Evolutionary conservation across 2,329 filamentous ascomycete species (phyloP).

Genomic region (Neophaeococcomyces aloes): DNA sequence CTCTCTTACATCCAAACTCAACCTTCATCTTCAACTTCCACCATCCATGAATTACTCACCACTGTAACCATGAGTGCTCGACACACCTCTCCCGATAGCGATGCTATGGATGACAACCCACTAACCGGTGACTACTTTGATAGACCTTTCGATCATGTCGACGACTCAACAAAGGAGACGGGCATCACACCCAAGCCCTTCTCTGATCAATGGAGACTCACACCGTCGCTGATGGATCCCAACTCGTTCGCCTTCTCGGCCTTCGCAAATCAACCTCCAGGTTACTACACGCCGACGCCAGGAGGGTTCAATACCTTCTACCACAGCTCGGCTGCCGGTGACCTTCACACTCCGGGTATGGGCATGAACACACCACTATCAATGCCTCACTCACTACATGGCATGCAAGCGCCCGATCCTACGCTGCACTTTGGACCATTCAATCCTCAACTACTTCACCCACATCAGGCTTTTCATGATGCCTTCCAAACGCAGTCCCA

Average conservation of each 20-base stretch:
- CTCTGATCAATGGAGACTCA: constrained; percentile 77
- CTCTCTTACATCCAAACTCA: constrained; percentile 3
- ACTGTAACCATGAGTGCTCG: constrained; percentile 14
- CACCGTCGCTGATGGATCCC: constrained; percentile 77
- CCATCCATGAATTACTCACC: constrained; percentile 4
- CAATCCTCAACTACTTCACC: constrained; percentile 40
- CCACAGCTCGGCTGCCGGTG: constrained; percentile 64
- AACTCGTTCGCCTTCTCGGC: constrained; percentile 69
- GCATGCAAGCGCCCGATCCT: constrained; percentile 49
- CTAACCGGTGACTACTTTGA: constrained; percentile 16
- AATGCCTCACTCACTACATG: constrained; percentile 56
- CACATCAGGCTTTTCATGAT: constrained; percentile 15
- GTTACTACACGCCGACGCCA: constrained; percentile 81
- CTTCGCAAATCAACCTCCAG: constrained; percentile 68
- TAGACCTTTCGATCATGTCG: constrained; percentile 33
- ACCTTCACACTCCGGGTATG: constrained; percentile 73
- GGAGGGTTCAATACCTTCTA: constrained; percentile 71
- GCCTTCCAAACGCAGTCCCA: constrained; percentile 8
- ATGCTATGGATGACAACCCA: constrained; percentile 1
- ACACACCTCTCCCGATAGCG: constrained; percentile 8
- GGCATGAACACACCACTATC: constrained; percentile 70
- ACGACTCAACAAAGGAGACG: constrained; percentile 56
- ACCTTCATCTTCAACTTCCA: constrained; percentile 7
- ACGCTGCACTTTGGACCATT: constrained; percentile 60
- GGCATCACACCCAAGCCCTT: constrained; percentile 73